phyloP scores from a whole-genome alignment of 768 basidiomycete genomes.

The Macrolepiota albuminosa region DNA sequence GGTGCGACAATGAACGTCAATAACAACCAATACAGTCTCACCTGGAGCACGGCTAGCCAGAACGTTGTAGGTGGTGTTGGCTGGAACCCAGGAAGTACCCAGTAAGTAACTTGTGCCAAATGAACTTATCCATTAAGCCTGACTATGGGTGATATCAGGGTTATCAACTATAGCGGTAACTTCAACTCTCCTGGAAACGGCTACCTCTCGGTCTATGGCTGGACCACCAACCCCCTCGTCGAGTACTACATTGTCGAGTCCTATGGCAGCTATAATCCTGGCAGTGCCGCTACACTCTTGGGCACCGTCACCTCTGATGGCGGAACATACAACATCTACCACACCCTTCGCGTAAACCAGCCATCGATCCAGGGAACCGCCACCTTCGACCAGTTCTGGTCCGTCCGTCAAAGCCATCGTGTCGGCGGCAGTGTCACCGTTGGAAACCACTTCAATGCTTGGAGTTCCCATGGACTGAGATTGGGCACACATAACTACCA shows the following conservation, averaged over 20 bases:
- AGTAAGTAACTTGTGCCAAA: slow-evolving; percentile 12
- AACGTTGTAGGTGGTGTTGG: slow-evolving; percentile 37
- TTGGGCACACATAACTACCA: slow-evolving; percentile 40
- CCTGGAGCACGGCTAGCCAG: slow-evolving; percentile 25
- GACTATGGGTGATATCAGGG: slow-evolving; percentile 16
- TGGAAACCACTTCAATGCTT: slow-evolving; percentile 40
- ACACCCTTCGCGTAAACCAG: slow-evolving; percentile 30
- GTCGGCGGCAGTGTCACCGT: slow-evolving; percentile 30
- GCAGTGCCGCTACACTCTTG: slow-evolving; percentile 23
- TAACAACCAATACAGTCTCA: slow-evolving; percentile 27
- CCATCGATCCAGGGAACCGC: slow-evolving; percentile 38
- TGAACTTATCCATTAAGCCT: neutral
- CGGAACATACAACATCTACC: slow-evolving; percentile 37
- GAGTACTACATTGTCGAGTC: slow-evolving; percentile 45
- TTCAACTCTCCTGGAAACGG: slow-evolving; percentile 34
- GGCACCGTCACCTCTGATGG: slow-evolving; percentile 39
- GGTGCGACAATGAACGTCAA: slow-evolving; percentile 28
- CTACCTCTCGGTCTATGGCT: slow-evolving; percentile 43
- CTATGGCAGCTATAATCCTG: slow-evolving; percentile 37
- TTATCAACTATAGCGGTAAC: slow-evolving; percentile 32
- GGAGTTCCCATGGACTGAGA: slow-evolving; percentile 31
- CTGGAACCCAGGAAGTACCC: slow-evolving; percentile 31
- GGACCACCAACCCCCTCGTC: slow-evolving; percentile 40
- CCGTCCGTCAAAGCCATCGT: slow-evolving; percentile 33
- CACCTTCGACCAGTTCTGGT: slow-evolving; percentile 45